Evolutionary conservation across 768 basidiomycete species (phyloP).

Genomic region (Suillus ampliporus): DNA sequence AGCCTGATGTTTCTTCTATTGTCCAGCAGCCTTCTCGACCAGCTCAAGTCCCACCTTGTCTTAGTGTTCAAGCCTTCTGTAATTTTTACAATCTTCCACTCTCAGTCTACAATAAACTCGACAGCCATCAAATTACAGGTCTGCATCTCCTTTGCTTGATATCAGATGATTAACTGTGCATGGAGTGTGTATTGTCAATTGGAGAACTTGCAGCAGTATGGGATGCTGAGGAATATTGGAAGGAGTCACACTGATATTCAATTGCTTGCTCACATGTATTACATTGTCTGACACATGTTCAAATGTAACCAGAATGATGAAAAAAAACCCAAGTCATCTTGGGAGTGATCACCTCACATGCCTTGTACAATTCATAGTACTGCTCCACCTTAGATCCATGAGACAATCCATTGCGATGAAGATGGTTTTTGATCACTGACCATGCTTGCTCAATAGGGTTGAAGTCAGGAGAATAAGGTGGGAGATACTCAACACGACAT

Average conservation of each 20-base stretch:
- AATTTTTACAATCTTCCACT: neutral
- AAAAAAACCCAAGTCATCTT: slow-evolving; percentile 18
- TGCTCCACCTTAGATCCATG: neutral
- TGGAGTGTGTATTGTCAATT: neutral
- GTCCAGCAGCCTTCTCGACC: neutral
- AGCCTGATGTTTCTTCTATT: neutral
- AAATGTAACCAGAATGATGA: slow-evolving; percentile 23
- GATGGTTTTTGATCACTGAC: slow-evolving; percentile 25
- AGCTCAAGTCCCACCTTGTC: neutral
- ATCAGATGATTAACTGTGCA: neutral
- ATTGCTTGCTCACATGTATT: neutral
- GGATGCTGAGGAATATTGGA: neutral
- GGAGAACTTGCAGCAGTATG: slow-evolving; percentile 1
- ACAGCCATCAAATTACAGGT: neutral
- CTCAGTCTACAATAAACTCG: neutral
- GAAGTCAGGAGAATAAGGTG: slow-evolving; percentile 38
- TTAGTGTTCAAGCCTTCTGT: slow-evolving; percentile 3
- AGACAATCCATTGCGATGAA: slow-evolving; percentile 14
- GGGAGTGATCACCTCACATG: slow-evolving; percentile 14
- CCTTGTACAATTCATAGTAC: slow-evolving; percentile 17
- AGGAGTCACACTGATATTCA: neutral
- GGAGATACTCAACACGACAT: slow-evolving; percentile 28
- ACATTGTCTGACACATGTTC: neutral
- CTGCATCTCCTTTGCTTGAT: slow-evolving; percentile 1
- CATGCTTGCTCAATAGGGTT: slow-evolving; percentile 39